These are phyloP conservation scores for Apiospora pterosperma DNA, from an alignment of 2,329 filamentous ascomycete species.

Conservation along the genomic window DNA sequence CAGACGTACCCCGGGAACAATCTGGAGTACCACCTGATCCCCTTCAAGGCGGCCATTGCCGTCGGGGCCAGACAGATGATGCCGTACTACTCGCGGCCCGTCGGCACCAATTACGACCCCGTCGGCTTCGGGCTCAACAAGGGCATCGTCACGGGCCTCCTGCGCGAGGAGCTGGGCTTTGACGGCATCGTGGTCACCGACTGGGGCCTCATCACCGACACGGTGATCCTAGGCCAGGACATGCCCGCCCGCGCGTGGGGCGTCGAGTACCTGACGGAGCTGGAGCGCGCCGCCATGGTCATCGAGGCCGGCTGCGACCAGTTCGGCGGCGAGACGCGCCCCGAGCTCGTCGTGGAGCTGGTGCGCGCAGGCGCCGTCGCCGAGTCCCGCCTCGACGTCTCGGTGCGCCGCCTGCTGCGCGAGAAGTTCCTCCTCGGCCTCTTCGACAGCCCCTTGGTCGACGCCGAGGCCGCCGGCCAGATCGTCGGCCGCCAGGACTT, in stretches of 20 bases:
- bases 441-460: conserved; percentile 49
- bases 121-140: conserved; percentile 51
- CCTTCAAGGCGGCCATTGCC: conserved; percentile 47
- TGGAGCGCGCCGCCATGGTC: conserved; percentile 38
- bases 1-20: conserved; percentile 48
- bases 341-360: conserved; percentile 46
- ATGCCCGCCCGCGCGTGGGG: conserved; percentile 50
- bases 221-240: conserved; percentile 36
- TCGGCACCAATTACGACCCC: conserved; percentile 42
- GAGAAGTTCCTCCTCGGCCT: conserved; percentile 51
- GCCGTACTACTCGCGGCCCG: conserved; percentile 47
- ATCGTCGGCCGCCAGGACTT: conserved; percentile 44
- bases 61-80: conserved; percentile 49
- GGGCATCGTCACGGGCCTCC: conserved; percentile 44
- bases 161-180: conserved; percentile 45
- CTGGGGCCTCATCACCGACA: conserved; percentile 50
- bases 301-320: conserved; percentile 50
- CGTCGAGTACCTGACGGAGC: conserved; percentile 38
- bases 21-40: conserved; percentile 46
- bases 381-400: conserved; percentile 42
- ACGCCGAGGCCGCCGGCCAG: conserved; percentile 35
- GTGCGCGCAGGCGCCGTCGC: conserved; percentile 36
- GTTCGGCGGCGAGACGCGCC: conserved; percentile 45
- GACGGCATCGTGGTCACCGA: conserved; percentile 49
- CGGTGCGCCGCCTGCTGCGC: conserved; percentile 40